Percentiles rank a stretch among this genome's conserved stretches.
Conservation (phyloP, 2,329 filamentous ascomycete species). For the Dothidotthia symphoricarpi region DNA sequence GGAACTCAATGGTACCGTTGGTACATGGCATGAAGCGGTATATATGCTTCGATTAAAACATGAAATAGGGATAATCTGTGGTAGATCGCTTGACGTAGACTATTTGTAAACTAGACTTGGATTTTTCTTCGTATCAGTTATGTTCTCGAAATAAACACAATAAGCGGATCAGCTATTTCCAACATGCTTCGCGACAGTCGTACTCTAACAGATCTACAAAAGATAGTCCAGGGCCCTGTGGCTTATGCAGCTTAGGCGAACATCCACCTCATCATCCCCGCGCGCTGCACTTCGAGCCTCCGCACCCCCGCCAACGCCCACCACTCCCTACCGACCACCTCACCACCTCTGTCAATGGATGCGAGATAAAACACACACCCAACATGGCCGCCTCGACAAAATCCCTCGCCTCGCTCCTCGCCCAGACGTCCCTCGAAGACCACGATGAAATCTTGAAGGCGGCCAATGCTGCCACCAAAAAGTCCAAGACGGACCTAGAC, state of each 20-base stretch:
- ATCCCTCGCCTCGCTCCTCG: constrained; percentile 56
- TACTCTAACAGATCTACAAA: no score
- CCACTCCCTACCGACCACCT: background rate
- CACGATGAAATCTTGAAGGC: constrained; percentile 71
- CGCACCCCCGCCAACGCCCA: constrained; percentile 17
- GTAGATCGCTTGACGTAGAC: no score
- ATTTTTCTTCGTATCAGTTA: no score
- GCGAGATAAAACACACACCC: constrained; percentile 12
- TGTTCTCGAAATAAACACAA: no score
- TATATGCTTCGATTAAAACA: no score
- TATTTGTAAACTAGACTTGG: no score
- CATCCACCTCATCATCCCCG: constrained; percentile 31
- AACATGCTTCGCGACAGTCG: no score
- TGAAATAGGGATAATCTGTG: no score
- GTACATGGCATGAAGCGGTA: no score
- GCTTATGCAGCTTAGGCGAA: constrained; percentile 27
- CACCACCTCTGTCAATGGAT: constrained; percentile 20
- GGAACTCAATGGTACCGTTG: no score
- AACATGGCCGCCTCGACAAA: constrained; percentile 43
- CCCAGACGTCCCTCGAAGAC: constrained; percentile 62
- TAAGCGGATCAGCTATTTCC: no score
- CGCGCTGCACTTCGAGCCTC: constrained; percentile 26
- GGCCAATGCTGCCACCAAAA: constrained; percentile 57
- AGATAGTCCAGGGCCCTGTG: no score
- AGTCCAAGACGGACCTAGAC: constrained; percentile 57